phyloP scores from a whole-genome alignment of 2,329 filamentous ascomycete genomes.

The Pyrenophora tritici-repentis region DNA sequence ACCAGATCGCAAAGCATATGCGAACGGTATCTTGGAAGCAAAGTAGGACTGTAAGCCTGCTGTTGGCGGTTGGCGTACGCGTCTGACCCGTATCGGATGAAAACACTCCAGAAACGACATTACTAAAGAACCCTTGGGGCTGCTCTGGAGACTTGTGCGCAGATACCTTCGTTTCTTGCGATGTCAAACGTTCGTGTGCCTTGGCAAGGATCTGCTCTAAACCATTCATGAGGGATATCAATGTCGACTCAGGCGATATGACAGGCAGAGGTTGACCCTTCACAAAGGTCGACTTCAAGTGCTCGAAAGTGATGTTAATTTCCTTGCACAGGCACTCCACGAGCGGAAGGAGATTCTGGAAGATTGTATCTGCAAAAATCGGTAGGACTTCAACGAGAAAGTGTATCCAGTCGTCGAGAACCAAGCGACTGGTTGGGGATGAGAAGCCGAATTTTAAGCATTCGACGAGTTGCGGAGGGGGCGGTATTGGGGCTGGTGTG shows the following conservation, averaged over 20 bases:
- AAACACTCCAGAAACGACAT: constrained; percentile 91
- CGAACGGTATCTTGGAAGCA: constrained; percentile 95
- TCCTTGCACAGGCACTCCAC: constrained; percentile 87
- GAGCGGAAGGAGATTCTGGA: constrained; percentile 86
- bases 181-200: constrained; percentile 79
- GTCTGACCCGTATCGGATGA: constrained; percentile 75
- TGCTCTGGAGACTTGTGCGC: constrained; percentile 79
- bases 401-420: constrained; percentile 89
- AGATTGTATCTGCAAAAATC: constrained; percentile 81
- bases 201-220: constrained; percentile 88
- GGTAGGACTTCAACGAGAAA: constrained; percentile 85
- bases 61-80: constrained; percentile 88
- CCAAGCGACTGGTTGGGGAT: constrained; percentile 71
- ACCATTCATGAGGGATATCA: constrained; percentile 88
- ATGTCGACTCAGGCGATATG: constrained; percentile 67
- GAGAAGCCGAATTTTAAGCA: constrained; percentile 83
- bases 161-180: constrained; percentile 73
- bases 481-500: constrained; percentile 46
- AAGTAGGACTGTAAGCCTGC: constrained; percentile 88
- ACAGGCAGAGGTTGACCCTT: constrained; percentile 35
- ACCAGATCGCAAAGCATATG: constrained; percentile 93
- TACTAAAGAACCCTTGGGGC: constrained; percentile 86
- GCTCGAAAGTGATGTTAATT: constrained; percentile 72
- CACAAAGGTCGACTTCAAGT: constrained; percentile 69
- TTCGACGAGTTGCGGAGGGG: constrained; percentile 76